These are phyloP conservation scores for Novymonas esmeraldas DNA, from an alignment of 208 protist genomes.

Conservation along the genomic window DNA sequence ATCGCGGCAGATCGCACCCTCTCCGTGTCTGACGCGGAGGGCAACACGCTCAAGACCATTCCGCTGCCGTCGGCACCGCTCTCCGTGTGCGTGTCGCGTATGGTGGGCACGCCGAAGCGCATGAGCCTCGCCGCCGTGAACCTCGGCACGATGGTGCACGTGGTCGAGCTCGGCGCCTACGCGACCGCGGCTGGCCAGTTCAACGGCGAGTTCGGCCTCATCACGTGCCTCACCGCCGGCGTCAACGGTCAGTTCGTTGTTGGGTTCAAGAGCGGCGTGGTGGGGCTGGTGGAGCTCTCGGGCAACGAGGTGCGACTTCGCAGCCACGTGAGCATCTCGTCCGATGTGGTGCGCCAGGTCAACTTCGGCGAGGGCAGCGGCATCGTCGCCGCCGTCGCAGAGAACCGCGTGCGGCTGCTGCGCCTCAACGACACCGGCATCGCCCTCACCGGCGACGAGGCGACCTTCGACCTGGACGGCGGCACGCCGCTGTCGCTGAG, in stretches of 20 bases:
- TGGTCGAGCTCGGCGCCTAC: conserved; percentile 50
- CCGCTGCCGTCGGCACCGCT: conserved; percentile 49
- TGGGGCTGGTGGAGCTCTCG: conserved; percentile 52
- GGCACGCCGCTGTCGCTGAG: conserved; percentile 12
- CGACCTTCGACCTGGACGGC: conserved; percentile 9
- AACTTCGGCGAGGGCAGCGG: conserved; percentile 57
- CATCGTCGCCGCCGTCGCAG: conserved; percentile 46
- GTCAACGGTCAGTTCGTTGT: conserved; percentile 46
- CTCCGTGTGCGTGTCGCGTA: conserved; percentile 64
- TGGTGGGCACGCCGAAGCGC: conserved; percentile 20
- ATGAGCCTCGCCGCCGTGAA: conserved; percentile 67
- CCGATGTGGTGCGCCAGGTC: conserved; percentile 32
- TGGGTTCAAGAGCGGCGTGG: conserved; percentile 60
- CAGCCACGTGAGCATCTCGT: conserved; percentile 37
- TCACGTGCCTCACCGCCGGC: conserved; percentile 46
- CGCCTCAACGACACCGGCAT: conserved; percentile 58
- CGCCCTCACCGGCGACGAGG: conserved; percentile 26
- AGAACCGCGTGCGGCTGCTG: conserved; percentile 60
- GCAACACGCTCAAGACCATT: conserved; percentile 65
- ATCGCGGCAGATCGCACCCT: conserved; percentile 87
- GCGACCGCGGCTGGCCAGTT: conserved; percentile 73
- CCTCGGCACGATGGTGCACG: conserved; percentile 48
- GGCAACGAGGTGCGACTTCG: conserved; percentile 45
- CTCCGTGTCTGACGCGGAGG: conserved; percentile 85
- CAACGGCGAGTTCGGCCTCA: conserved; percentile 63